Conservation (phyloP, 1,139 yeast species). For the Kodamaea arcana region DNA sequence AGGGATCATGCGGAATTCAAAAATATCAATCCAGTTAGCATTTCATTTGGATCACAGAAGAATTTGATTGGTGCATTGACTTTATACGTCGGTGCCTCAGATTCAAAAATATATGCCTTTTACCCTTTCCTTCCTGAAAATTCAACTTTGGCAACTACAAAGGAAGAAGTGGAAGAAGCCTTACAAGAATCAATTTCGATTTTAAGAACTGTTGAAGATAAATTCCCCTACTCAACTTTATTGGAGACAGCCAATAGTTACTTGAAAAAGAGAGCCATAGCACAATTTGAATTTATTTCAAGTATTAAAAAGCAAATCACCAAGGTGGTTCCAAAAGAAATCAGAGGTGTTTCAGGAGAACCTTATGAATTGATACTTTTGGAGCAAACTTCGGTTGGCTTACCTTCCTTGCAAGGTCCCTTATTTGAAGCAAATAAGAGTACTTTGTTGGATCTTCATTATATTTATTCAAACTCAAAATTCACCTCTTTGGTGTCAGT, state of each 20-base stretch:
- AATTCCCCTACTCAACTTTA: slow-evolving; percentile 12
- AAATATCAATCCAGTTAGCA: slow-evolving; percentile 14
- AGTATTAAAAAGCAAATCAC: slow-evolving; percentile 16
- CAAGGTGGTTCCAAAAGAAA: slow-evolving; percentile 11
- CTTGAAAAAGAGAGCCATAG: slow-evolving; percentile 14
- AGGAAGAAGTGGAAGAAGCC: slow-evolving; percentile 20
- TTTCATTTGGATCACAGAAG: slow-evolving; percentile 26
- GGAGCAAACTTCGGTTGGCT: slow-evolving; percentile 10
- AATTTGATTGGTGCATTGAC: slow-evolving; percentile 33
- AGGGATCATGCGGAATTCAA: neutral
- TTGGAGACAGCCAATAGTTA: slow-evolving; percentile 12
- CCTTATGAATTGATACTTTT: slow-evolving; percentile 15
- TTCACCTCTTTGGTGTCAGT: slow-evolving; percentile 20
- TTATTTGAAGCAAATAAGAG: slow-evolving; percentile 8
- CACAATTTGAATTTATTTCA: slow-evolving; percentile 20
- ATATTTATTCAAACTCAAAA: slow-evolving; percentile 13
- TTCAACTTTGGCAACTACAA: slow-evolving; percentile 22
- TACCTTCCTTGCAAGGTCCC: slow-evolving; percentile 25
- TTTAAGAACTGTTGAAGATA: slow-evolving; percentile 16
- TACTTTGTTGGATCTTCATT: slow-evolving; percentile 16
- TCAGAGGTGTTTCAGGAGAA: slow-evolving; percentile 7
- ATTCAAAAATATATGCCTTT: slow-evolving; percentile 25
- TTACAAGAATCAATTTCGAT: slow-evolving; percentile 21
- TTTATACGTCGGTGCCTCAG: slow-evolving; percentile 25
- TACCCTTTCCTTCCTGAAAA: slow-evolving; percentile 28